Evolutionary conservation across 1,284 basidiomycete genomes (phyloP).

Genomic region (Rhodotorula sp.): DNA sequence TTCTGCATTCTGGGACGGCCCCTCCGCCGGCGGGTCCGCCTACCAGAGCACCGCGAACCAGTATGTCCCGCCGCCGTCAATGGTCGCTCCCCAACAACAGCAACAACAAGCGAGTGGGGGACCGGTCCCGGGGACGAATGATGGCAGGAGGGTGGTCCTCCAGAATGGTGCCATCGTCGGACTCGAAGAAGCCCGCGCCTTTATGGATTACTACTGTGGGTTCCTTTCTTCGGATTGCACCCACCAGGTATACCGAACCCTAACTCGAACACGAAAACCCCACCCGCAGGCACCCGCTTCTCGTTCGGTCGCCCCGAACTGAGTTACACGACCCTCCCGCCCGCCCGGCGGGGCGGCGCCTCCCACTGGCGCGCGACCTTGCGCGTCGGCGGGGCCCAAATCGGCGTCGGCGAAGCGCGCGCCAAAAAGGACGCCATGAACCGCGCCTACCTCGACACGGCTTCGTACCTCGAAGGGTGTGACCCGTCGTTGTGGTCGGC

Average conservation of each 20-base stretch:
- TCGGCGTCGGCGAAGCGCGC: constrained; percentile 70
- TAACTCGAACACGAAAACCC: not conserved
- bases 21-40: not conserved
- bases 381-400: constrained; percentile 71
- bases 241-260: not conserved
- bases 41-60: not conserved
- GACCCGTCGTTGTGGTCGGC: constrained; percentile 76
- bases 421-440: constrained; percentile 75
- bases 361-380: constrained; percentile 75
- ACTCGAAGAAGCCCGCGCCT: constrained; percentile 76
- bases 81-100: not conserved
- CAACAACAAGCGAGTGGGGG: not conserved
- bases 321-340: constrained; percentile 54
- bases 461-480: constrained; percentile 78
- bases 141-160: constrained; percentile 50
- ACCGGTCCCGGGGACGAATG: constrained; percentile 7
- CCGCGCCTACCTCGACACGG: constrained; percentile 82
- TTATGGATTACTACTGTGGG: constrained; percentile 91
- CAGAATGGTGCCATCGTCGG: constrained; percentile 67
- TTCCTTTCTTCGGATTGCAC: constrained; percentile 38
- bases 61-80: not conserved
- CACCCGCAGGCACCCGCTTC: constrained; percentile 3
- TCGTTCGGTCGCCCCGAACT: constrained; percentile 56
- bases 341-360: constrained; percentile 38
- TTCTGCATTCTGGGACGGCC: constrained; percentile 12